Conservation (phyloP, 2,329 filamentous ascomycete species). For the Diaporthe destruens region DNA sequence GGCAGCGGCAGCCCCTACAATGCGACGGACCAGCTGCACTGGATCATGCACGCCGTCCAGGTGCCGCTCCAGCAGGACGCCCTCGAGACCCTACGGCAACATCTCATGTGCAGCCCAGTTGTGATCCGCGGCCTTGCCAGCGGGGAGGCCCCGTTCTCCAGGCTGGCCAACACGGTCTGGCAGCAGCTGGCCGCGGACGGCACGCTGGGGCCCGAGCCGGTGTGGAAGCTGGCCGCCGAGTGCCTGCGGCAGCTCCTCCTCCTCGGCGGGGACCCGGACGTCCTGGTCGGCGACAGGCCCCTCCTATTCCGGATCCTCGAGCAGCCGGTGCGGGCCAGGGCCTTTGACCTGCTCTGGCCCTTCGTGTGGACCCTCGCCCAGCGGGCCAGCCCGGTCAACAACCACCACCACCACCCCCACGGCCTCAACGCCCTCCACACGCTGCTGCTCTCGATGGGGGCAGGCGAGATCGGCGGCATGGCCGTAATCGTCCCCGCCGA, state of each 20-base stretch:
- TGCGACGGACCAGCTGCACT: background rate
- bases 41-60: background rate
- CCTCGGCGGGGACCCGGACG: background rate
- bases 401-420: background rate
- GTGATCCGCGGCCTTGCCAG: background rate
- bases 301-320: background rate
- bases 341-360: background rate
- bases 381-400: background rate
- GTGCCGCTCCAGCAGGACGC: background rate
- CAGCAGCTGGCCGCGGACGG: background rate
- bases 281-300: background rate
- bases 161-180: background rate
- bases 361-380: background rate
- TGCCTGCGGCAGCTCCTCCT: background rate
- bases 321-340: background rate
- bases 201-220: background rate
- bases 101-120: background rate
- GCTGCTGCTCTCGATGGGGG: background rate
- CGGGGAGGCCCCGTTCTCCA: background rate
- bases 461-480: background rate
- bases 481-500: background rate
- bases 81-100: background rate
- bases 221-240: background rate
- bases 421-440: background rate
- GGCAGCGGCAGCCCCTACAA: background rate